Evolutionary conservation across 139 green algal genomes (phyloP).

Genomic region (Eudorina sp.): DNA sequence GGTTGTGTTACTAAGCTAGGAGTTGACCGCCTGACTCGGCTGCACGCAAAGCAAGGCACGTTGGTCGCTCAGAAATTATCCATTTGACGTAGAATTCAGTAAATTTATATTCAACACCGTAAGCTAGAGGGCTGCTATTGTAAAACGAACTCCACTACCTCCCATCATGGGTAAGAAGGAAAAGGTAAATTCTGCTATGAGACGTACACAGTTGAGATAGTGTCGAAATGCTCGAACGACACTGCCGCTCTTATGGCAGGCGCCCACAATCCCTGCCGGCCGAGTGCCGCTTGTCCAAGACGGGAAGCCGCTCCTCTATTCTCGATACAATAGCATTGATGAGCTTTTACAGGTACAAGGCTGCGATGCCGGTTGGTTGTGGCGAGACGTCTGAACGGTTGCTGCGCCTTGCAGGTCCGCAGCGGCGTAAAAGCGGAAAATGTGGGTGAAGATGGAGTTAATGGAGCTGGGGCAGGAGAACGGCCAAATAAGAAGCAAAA

Average conservation of each 20-base stretch:
- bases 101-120: too few species aligned
- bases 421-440: not conserved
- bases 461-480: not conserved
- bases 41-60: too few species aligned
- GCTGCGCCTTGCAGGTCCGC: too few species aligned
- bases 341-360: conserved; percentile 30
- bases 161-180: not conserved
- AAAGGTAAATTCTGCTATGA: not conserved
- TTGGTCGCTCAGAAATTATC: too few species aligned
- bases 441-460: not conserved
- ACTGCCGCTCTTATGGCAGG: not conserved
- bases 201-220: not conserved
- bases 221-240: not conserved
- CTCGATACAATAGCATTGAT: conserved; percentile 25
- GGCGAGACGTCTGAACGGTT: too few species aligned
- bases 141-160: too few species aligned
- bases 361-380: too few species aligned
- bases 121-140: too few species aligned
- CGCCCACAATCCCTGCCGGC: not conserved
- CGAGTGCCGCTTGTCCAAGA: conserved; percentile 8
- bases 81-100: too few species aligned
- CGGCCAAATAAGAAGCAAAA: conserved; percentile 46
- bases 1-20: too few species aligned
- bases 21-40: too few species aligned
- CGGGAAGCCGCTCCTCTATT: conserved; percentile 30